phyloP scores from a whole-genome alignment of 495 filamentous ascomycete genomes.

The Xylaria scruposa region DNA sequence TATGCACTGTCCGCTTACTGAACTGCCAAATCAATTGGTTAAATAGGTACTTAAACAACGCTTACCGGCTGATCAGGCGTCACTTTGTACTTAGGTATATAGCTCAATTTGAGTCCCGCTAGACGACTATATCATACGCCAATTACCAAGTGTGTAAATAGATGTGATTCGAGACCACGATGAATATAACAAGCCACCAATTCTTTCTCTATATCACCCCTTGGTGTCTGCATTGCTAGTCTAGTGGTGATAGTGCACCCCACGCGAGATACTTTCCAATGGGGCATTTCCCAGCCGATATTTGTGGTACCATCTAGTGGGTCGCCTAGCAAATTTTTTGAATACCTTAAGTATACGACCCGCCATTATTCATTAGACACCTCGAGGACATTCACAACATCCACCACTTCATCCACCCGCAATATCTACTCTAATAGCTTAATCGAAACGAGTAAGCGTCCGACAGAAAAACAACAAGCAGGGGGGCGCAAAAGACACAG shows the following conservation, averaged over 20 bases:
- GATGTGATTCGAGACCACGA: neutral
- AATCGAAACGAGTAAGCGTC: neutral
- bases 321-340: conserved; percentile 9
- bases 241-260: neutral
- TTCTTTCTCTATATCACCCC: neutral
- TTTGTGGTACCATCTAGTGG: conserved; percentile 1
- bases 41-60: neutral
- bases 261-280: neutral
- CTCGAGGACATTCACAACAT: neutral
- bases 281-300: conserved; percentile 4
- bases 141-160: neutral
- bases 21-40: neutral
- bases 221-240: neutral
- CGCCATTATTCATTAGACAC: conserved; percentile 4
- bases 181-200: neutral
- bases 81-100: neutral
- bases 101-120: too few species aligned
- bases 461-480: neutral
- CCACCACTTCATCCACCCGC: neutral
- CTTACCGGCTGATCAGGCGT: neutral
- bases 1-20: neutral
- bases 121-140: too few species aligned
- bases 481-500: neutral
- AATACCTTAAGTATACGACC: neutral
- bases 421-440: neutral